Conservation (phyloP, 768 basidiomycete species). For the Mycena sanguinolenta region DNA sequence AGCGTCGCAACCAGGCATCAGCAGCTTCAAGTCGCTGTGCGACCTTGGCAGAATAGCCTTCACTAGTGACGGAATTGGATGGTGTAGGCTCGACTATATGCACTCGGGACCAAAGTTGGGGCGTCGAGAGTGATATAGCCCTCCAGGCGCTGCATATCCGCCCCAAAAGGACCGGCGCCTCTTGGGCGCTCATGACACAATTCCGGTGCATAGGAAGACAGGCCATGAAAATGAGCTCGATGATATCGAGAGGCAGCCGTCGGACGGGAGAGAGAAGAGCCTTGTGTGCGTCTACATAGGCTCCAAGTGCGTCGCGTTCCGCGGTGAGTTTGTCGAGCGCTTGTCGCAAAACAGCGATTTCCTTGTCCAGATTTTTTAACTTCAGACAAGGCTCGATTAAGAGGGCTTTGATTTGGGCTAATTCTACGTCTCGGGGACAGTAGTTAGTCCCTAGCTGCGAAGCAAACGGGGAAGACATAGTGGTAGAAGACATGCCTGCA, state of each 20-base stretch:
- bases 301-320: neutral
- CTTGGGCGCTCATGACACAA: conserved; percentile 1
- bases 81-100: neutral
- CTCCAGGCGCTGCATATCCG: conserved; percentile 39
- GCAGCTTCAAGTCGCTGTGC: conserved; percentile 12
- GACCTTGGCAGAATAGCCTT: conserved; percentile 5
- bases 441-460: conserved; percentile 21
- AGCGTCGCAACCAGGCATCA: conserved; percentile 14
- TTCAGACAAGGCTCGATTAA: neutral
- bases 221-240: conserved; percentile 21
- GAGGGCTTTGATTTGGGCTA: conserved; percentile 1
- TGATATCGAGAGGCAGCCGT: conserved; percentile 2
- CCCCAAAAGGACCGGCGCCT: conserved; percentile 44
- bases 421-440: conserved; percentile 14
- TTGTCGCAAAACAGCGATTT: neutral
- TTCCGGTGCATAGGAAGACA: conserved; percentile 30
- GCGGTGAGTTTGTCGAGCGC: neutral
- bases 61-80: neutral
- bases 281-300: neutral
- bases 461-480: conserved; percentile 9
- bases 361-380: neutral
- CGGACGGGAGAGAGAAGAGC: neutral
- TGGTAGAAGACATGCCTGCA: no score
- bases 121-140: neutral
- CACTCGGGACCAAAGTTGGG: neutral